Evolutionary conservation across 441 rosid genomes (phyloP).

Genomic region (Populus trichocarpa): DNA sequence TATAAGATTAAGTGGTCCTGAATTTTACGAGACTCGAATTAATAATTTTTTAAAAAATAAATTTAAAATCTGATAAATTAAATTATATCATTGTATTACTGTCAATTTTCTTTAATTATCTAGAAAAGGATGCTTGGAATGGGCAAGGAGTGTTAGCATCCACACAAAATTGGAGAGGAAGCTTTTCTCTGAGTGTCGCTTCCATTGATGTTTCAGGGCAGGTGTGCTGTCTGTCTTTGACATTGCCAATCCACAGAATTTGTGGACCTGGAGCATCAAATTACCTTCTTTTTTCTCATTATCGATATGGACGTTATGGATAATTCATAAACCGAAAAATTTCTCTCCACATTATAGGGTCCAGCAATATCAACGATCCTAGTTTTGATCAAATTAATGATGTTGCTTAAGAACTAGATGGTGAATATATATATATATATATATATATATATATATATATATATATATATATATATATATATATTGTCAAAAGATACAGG

Average conservation of each 20-base stretch:
- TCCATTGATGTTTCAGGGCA: not conserved
- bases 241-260: not conserved
- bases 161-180: not conserved
- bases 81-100: no score
- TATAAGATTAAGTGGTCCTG: no score
- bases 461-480: no score
- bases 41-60: no score
- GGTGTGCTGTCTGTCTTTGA: not conserved
- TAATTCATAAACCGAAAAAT: not conserved
- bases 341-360: not conserved
- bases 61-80: no score
- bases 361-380: not conserved
- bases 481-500: no score
- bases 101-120: no score
- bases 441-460: no score
- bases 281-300: not conserved
- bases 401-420: no score
- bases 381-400: no score
- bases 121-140: not conserved
- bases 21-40: no score
- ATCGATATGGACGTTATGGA: not conserved
- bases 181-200: not conserved
- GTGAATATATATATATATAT: no score
- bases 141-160: not conserved
- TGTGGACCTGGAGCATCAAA: slow-evolving; percentile 16